Evolutionary conservation across 352 stramenopile genomes (phyloP).

Genomic region (Globisporangium takayamanum): DNA sequence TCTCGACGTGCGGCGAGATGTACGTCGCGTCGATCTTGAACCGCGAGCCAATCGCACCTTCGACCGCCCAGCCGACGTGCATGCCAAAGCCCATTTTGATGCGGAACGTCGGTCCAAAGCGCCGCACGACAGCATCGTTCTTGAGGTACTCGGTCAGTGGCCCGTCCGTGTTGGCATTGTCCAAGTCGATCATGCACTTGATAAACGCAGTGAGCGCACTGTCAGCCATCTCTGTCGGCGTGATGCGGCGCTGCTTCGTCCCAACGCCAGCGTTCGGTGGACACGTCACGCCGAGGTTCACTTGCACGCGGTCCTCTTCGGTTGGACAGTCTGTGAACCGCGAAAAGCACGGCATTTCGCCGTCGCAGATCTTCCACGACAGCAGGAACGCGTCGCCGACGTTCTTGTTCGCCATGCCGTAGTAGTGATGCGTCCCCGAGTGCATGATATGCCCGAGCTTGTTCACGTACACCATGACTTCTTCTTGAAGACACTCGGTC

Average conservation of each 20-base stretch:
- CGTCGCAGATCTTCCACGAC: slow-evolving; percentile 90
- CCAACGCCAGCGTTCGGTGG: slow-evolving; percentile 58
- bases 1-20: slow-evolving; percentile 93
- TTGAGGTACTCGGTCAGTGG: slow-evolving; percentile 63
- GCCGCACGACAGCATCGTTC: slow-evolving; percentile 68
- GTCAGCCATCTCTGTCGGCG: slow-evolving; percentile 89
- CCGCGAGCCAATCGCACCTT: slow-evolving; percentile 93
- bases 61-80: slow-evolving; percentile 95
- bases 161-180: slow-evolving; percentile 77
- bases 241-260: slow-evolving; percentile 59
- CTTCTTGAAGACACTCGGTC: slow-evolving; percentile 87
- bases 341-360: slow-evolving; percentile 71
- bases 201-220: slow-evolving; percentile 93
- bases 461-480: slow-evolving; percentile 92
- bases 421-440: slow-evolving; percentile 78
- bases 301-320: slow-evolving; percentile 63
- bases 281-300: slow-evolving; percentile 66
- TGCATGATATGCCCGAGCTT: slow-evolving; percentile 89
- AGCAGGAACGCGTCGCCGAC: slow-evolving; percentile 92
- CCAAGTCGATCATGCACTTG: slow-evolving; percentile 89
- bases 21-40: slow-evolving; percentile 98
- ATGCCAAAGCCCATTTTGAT: slow-evolving; percentile 94
- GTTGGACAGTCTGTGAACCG: slow-evolving; percentile 74
- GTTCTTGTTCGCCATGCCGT: slow-evolving; percentile 87
- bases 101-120: slow-evolving; percentile 73